Evolutionary conservation across 441 rosid species (phyloP).

Genomic region (Gossypium schwendimanii): DNA sequence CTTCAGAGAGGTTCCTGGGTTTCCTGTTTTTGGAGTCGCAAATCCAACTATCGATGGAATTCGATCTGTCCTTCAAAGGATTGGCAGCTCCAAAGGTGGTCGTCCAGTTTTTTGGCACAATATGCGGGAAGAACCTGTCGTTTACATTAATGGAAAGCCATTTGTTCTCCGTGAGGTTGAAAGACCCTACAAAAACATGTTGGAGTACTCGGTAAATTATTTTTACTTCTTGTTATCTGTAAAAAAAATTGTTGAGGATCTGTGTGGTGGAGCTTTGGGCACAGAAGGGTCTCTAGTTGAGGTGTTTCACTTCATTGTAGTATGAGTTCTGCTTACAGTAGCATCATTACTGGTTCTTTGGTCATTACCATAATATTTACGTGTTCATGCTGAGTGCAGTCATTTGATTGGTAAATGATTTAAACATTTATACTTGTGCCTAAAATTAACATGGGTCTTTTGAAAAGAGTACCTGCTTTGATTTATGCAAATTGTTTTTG

Average conservation of each 20-base stretch:
- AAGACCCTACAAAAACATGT: conserved; percentile 96
- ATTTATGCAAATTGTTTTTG: not conserved
- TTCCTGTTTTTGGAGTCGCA: conserved; percentile 98
- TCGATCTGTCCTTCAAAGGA: conserved; percentile 75
- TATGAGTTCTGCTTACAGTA: not conserved
- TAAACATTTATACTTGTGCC: not conserved
- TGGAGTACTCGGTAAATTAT: conserved; percentile 77
- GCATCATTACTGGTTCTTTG: not conserved
- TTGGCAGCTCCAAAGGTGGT: conserved; percentile 77
- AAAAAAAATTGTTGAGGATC: conserved; percentile 7
- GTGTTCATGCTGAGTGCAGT: not conserved
- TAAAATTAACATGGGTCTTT: not conserved
- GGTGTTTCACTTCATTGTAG: not conserved
- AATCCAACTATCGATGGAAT: conserved; percentile 97
- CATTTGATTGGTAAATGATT: not conserved
- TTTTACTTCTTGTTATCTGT: not conserved
- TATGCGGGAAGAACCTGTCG: conserved; percentile 99
- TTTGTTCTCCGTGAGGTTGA: conserved; percentile 99
- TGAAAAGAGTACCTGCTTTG: not conserved
- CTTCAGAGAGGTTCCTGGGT: conserved; percentile 95
- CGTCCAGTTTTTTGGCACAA: conserved; percentile 94
- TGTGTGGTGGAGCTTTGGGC: not conserved
- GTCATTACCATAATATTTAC: not conserved
- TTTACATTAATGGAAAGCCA: conserved; percentile 94
- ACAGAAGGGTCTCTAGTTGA: not conserved